Conservation (phyloP, 2,329 filamentous ascomycete species). For the Daldinia sp. region DNA sequence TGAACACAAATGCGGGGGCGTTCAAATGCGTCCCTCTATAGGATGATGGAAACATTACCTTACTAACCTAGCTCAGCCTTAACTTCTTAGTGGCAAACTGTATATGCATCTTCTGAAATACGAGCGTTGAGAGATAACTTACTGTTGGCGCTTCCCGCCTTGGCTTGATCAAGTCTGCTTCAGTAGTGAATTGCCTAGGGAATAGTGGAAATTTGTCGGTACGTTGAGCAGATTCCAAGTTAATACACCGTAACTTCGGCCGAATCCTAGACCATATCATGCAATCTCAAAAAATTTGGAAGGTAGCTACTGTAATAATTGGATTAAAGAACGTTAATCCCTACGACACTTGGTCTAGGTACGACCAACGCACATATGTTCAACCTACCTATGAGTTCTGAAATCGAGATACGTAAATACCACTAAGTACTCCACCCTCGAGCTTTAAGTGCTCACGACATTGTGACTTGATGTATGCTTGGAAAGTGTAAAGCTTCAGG, state of each 20-base stretch:
- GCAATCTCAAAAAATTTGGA: conserved; percentile 1
- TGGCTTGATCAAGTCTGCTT: not conserved
- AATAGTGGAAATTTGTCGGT: not conserved
- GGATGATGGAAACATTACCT: not conserved
- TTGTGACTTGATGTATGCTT: not conserved
- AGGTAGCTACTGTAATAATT: not conserved
- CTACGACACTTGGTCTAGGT: not conserved
- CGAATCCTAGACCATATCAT: not conserved
- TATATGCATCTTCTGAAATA: not conserved
- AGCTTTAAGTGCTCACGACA: not conserved
- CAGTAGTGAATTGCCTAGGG: not conserved
- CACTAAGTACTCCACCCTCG: not conserved
- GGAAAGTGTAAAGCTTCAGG: not conserved
- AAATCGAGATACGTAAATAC: not conserved
- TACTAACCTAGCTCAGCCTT: not conserved
- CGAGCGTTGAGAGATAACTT: not conserved
- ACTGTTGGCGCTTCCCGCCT: not conserved
- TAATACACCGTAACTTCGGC: not conserved
- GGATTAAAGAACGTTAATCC: not conserved
- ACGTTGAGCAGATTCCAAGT: not conserved
- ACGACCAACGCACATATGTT: too few species aligned
- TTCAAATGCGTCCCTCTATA: not conserved
- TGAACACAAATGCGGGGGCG: not conserved
- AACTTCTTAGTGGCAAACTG: not conserved
- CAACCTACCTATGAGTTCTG: not conserved